Evolutionary conservation across 441 rosid species (phyloP).

Genomic region (Bruguiera hainesii): DNA sequence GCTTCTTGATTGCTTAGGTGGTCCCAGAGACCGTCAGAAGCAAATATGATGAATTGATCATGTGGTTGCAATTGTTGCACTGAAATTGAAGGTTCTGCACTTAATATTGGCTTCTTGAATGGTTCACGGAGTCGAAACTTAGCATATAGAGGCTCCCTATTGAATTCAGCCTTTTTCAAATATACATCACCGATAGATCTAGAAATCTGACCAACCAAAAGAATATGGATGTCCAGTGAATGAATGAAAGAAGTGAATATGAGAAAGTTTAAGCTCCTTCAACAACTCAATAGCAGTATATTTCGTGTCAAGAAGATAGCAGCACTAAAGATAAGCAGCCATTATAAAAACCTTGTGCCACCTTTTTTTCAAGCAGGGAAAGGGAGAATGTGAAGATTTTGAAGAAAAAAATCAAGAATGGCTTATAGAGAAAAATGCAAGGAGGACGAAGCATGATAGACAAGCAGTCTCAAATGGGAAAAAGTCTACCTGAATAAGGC

Average conservation of each 20-base stretch:
- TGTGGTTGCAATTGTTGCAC: slow-evolving; percentile 62
- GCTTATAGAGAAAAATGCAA: background rate
- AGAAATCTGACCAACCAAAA: slow-evolving; percentile 52
- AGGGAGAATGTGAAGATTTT: background rate
- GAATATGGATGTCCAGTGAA: background rate
- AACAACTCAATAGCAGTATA: background rate
- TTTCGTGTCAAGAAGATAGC: background rate
- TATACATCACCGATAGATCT: slow-evolving; percentile 93
- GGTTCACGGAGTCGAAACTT: slow-evolving; percentile 83
- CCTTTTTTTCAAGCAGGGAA: background rate
- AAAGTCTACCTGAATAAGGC: slow-evolving; percentile 78
- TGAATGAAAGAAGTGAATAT: slow-evolving; percentile 6
- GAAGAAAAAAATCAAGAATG: background rate
- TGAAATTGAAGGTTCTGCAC: slow-evolving; percentile 73
- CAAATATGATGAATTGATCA: slow-evolving; percentile 77
- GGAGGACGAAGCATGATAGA: background rate
- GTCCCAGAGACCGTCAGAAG: slow-evolving; percentile 99
- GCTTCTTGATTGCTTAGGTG: slow-evolving; percentile 95
- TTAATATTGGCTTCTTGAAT: slow-evolving; percentile 67
- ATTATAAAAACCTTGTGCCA: background rate
- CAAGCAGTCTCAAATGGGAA: slow-evolving; percentile 9
- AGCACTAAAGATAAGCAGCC: slow-evolving; percentile 4
- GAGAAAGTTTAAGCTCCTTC: background rate
- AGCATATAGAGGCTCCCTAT: slow-evolving; percentile 70
- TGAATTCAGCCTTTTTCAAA: slow-evolving; percentile 87